Percentiles rank a stretch among this genome's conserved stretches.
These are phyloP conservation scores for Morella rubra DNA, from an alignment of 306 rosid species.

Conservation along the genomic window DNA sequence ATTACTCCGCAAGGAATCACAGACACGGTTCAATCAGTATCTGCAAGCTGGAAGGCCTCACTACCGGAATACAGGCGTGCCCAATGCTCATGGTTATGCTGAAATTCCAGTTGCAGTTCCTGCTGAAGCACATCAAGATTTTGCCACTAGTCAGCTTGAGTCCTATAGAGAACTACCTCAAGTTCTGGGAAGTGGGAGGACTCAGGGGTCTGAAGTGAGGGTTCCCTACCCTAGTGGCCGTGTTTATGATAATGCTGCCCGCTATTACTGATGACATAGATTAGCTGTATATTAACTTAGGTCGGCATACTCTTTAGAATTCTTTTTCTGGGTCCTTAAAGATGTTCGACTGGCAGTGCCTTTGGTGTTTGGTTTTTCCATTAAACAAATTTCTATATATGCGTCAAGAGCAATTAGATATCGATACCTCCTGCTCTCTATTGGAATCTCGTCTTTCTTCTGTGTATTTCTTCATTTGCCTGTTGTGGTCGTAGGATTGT, in stretches of 20 bases:
- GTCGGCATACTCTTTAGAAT: neutral
- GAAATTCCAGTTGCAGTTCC: neutral
- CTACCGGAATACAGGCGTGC: neutral
- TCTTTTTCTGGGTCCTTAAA: neutral
- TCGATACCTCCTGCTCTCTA: neutral
- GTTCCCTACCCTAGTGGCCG: slow-evolving; percentile 4
- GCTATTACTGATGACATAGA: neutral
- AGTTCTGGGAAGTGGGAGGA: slow-evolving; percentile 10
- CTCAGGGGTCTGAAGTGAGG: slow-evolving; percentile 19
- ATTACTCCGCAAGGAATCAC: slow-evolving; percentile 25
- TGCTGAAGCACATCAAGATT: neutral
- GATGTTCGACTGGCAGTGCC: neutral
- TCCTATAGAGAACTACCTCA: neutral
- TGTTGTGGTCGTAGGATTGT: neutral
- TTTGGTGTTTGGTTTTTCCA: neutral
- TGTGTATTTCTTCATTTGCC: neutral
- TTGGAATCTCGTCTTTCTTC: neutral
- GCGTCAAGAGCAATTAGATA: neutral
- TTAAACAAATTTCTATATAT: neutral
- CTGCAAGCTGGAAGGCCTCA: neutral
- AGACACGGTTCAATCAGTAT: slow-evolving; percentile 19
- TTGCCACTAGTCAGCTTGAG: slow-evolving; percentile 10
- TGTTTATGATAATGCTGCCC: neutral
- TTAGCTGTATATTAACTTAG: neutral
- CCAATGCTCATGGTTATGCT: neutral